Base-by-base conservation (phyloP, 83 land plant species). In the Diphasiastrum complanatum region DNA sequence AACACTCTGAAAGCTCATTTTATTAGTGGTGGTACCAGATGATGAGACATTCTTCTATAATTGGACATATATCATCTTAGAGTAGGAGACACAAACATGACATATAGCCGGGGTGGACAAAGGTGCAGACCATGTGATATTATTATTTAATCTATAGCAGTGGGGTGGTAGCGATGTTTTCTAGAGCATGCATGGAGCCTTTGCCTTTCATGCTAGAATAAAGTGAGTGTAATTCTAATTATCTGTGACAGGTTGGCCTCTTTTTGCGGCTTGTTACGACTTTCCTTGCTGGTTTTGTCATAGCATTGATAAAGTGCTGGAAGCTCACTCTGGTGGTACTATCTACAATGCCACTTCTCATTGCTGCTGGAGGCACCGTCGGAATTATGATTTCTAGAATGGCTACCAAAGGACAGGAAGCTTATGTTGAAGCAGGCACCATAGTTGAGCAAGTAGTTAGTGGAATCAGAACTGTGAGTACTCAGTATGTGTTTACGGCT, bases 211-310 rank as follows among this genome's bases (percentile, higher is more conserved):
- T 5, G 4, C 23, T 18, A 5, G n/a, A 6, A 48, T 48, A 6
- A 4, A 18, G n/a, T 48, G n/a, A 18, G 23, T 48, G 12, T 48
- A 4, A 6, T 18, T 5, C n/a, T n/a, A n/a, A n/a, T n/a, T n/a
- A n/a, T n/a, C n/a, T n/a, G n/a, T n/a, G 4, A 31, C 82, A 89
- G 96, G 83, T 86, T 27, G 96, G 88, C n/a, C 81, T 81, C 67
- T 77, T 81, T 56, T 28, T 77, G 34, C 91, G 82, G 60, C 68
- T 86, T n/a, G 8, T 75, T 4, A 5, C 85, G n/a, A 81, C 85
- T 26, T 89, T 85, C 47, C 3, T 86, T 22, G 85, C 80, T 37
- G 96, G 96, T 19, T 79, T 85, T 63, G 36, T 73, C 0, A 68
- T 89, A 12, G 85, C 92, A 35, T 89, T 86, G 55, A 41, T 73